phyloP scores from a whole-genome alignment of 495 filamentous ascomycete genomes.

The Penicilliopsis zonata region DNA sequence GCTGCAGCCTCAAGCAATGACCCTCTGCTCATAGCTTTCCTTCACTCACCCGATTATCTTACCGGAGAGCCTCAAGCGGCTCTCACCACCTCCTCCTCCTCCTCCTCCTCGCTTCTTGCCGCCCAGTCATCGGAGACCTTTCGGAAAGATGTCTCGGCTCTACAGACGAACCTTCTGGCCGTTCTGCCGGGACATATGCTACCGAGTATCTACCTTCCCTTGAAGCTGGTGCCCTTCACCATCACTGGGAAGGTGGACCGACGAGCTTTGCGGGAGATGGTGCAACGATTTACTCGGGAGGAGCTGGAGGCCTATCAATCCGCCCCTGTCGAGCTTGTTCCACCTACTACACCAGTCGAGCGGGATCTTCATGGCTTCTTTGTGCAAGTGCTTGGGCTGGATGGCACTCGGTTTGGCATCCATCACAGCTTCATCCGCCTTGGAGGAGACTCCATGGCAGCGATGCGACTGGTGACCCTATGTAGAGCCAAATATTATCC shows the following conservation, averaged over 20 bases:
- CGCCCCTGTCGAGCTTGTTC: not conserved
- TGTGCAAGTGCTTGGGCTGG: slow-evolving; percentile 7
- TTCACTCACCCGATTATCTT: not conserved
- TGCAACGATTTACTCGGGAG: not conserved
- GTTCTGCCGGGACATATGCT: slow-evolving; percentile 26
- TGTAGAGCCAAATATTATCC: slow-evolving; percentile 4
- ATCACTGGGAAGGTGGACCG: slow-evolving; percentile 25
- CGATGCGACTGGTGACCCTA: slow-evolving; percentile 25
- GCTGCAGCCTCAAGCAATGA: not conserved
- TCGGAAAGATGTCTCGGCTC: not conserved
- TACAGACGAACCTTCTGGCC: not conserved
- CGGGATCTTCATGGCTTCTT: slow-evolving; percentile 8
- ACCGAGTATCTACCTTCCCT: slow-evolving; percentile 20
- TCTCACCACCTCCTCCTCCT: too few species aligned
- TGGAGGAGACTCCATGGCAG: slow-evolving; percentile 29
- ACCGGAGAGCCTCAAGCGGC: slow-evolving; percentile 11
- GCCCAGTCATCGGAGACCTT: too few species aligned
- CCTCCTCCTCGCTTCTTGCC: too few species aligned
- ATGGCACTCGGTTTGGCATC: slow-evolving; percentile 9
- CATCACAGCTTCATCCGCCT: slow-evolving; percentile 25
- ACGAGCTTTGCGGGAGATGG: slow-evolving; percentile 7
- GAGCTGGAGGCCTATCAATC: slow-evolving; percentile 2
- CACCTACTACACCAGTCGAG: slow-evolving; percentile 10
- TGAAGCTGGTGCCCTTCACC: slow-evolving; percentile 19
- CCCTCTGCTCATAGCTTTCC: not conserved